Conservation (phyloP, 116 monocot species). For the Iris pallida region DNA sequence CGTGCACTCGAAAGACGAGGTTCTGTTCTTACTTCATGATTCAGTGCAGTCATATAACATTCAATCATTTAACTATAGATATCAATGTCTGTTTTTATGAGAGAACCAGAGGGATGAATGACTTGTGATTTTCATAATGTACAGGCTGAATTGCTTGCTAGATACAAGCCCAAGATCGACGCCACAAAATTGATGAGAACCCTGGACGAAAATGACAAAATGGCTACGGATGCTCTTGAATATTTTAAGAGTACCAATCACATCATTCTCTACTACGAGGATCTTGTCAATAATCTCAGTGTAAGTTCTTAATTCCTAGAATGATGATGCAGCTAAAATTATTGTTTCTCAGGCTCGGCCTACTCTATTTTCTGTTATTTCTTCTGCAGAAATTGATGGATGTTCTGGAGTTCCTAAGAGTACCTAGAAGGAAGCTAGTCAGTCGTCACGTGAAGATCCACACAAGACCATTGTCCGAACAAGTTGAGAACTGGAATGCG, state of each 20-base stretch:
- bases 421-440: constrained; percentile 32
- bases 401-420: constrained; percentile 37
- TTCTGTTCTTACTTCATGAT: constrained; percentile 10
- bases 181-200: constrained; percentile 31
- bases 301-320: constrained; percentile 20
- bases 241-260: constrained; percentile 52
- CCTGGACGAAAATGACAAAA: constrained; percentile 31
- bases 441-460: constrained; percentile 46
- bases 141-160: constrained; percentile 80
- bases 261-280: constrained; percentile 72
- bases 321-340: neutral
- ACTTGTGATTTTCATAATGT: constrained; percentile 11
- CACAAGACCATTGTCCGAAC: constrained; percentile 18
- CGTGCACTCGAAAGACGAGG: constrained; percentile 75
- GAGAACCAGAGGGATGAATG: constrained; percentile 15
- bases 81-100: no score
- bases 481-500: constrained; percentile 24
- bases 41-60: neutral
- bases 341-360: no score
- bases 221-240: constrained; percentile 22
- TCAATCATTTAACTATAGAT: neutral
- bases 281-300: constrained; percentile 46
- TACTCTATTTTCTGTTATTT: neutral
- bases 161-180: constrained; percentile 65
- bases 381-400: constrained; percentile 25